Evolutionary conservation across 169 alveolate genomes (phyloP).

Genomic region (Plasmodium relictum): DNA sequence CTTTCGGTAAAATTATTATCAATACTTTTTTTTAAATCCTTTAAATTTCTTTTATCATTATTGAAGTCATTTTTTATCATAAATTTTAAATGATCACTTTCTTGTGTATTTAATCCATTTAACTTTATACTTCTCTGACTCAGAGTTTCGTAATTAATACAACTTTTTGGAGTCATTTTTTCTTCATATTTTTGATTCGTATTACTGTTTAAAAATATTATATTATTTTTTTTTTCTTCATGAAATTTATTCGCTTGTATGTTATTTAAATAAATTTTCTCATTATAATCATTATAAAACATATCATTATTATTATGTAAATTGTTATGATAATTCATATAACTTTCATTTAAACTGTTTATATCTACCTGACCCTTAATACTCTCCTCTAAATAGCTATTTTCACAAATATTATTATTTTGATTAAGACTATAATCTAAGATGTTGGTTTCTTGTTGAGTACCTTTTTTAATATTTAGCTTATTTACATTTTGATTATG

Average conservation of each 20-base stretch:
- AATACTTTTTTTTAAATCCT: neutral
- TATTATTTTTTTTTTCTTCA: constrained; percentile 33
- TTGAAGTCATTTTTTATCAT: constrained; percentile 24
- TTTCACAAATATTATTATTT: constrained; percentile 30
- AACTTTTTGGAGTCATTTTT: constrained; percentile 10
- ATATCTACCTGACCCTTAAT: constrained; percentile 29
- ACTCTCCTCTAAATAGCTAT: constrained; percentile 22
- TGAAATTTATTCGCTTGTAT: constrained; percentile 21
- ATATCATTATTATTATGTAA: neutral
- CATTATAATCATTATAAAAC: constrained; percentile 46
- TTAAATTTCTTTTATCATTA: neutral
- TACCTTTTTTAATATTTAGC: neutral
- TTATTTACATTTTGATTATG: constrained; percentile 5
- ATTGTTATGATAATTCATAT: constrained; percentile 21
- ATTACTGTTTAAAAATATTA: constrained; percentile 16
- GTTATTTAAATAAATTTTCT: constrained; percentile 28
- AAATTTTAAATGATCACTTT: constrained; percentile 21
- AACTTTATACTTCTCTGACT: neutral
- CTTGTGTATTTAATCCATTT: constrained; percentile 24
- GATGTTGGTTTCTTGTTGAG: neutral
- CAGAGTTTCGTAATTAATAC: neutral
- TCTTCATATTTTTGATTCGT: constrained; percentile 36
- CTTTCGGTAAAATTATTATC: neutral
- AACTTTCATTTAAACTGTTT: constrained; percentile 28
- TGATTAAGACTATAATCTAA: neutral